Percentiles rank a stretch among this genome's conserved stretches.
phyloP scores from a whole-genome alignment of 805 yeast genomes.

The Zygoascus bituminiphila region DNA sequence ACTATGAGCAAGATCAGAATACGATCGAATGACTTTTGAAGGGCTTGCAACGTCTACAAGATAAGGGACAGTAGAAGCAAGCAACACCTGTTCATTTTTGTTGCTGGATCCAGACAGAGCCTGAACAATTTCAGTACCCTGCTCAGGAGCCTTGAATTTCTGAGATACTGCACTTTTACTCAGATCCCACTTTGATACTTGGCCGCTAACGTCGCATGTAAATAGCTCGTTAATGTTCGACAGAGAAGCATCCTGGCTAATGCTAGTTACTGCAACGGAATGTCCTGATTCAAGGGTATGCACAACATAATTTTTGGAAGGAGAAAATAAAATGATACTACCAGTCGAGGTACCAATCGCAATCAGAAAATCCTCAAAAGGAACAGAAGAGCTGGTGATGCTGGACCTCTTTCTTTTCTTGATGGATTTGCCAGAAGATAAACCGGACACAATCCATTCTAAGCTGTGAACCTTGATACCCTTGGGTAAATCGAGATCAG shows the following conservation, averaged over 20 bases:
- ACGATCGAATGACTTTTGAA: conserved; percentile 37
- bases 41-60: conserved; percentile 37
- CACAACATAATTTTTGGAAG: conserved; percentile 49
- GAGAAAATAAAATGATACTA: conserved; percentile 55
- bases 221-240: conserved; percentile 40
- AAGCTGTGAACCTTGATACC: conserved; percentile 42
- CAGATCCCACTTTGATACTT: conserved; percentile 55
- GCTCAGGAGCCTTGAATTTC: conserved; percentile 11
- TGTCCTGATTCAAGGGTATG: conserved; percentile 42
- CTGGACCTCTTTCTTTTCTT: conserved; percentile 26
- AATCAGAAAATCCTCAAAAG: conserved; percentile 38
- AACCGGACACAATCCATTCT: conserved; percentile 38
- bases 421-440: conserved; percentile 5
- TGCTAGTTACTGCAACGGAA: conserved; percentile 41
- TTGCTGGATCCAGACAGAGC: conserved; percentile 1
- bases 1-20: conserved; percentile 73
- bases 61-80: conserved; percentile 61
- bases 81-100: conserved; percentile 36
- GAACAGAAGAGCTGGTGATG: conserved; percentile 13
- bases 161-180: conserved; percentile 35
- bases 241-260: conserved; percentile 34
- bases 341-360: conserved; percentile 64
- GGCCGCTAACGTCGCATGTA: conserved; percentile 52
- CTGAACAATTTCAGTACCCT: conserved; percentile 12
- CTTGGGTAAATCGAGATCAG: conserved; percentile 47